phyloP scores from a whole-genome alignment of 306 rosid species.

The Corylus americana region DNA sequence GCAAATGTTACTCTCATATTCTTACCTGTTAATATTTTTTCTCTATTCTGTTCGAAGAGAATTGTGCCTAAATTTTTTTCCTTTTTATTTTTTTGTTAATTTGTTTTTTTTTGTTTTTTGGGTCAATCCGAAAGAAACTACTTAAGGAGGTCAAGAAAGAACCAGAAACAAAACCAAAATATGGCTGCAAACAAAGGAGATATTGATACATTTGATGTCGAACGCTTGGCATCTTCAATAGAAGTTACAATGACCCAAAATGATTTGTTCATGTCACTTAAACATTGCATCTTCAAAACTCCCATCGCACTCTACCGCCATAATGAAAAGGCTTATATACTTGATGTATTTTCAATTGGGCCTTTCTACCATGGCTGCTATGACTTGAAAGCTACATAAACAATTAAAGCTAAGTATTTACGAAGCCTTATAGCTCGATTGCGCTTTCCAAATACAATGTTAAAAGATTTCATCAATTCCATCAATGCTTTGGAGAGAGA shows the following conservation, averaged over 20 bases:
- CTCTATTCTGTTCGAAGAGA: too few species aligned
- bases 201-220: background rate
- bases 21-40: too few species aligned
- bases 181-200: background rate
- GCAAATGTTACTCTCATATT: too few species aligned
- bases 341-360: slow-evolving; percentile 17
- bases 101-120: background rate
- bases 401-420: slow-evolving; percentile 11
- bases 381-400: background rate
- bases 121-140: background rate
- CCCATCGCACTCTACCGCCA: background rate
- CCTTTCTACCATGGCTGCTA: slow-evolving; percentile 1
- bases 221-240: background rate
- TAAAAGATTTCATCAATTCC: background rate
- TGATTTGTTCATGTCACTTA: background rate
- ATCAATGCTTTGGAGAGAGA: background rate
- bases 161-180: background rate
- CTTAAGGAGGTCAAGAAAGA: background rate
- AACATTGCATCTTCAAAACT: slow-evolving; percentile 27
- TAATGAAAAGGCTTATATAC: background rate
- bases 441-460: background rate
- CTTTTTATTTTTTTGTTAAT: too few species aligned
- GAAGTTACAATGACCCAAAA: background rate
- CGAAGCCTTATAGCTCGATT: too few species aligned
- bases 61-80: too few species aligned